Base-by-base conservation (phyloP, 2,329 filamentous ascomycete genomes). In the Fusarium heterosporum region DNA sequence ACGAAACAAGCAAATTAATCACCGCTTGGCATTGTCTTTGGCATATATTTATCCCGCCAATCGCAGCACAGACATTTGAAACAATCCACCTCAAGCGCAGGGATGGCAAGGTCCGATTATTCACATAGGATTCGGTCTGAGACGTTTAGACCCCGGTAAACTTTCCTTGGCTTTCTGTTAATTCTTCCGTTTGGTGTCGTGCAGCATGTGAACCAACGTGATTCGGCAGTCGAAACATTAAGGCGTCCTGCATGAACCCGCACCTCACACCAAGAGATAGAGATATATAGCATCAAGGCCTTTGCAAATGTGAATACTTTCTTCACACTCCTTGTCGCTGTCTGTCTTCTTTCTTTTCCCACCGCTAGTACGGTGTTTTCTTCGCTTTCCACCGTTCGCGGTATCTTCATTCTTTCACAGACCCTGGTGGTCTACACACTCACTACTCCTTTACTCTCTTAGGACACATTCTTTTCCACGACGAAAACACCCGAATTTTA, bases 401-500 rank as follows among this genome's bases (percentile, higher is more conserved):
- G 64, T 65, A 41, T 30, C 25, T 52, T 59, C 39, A 25, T 59
- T 66, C 65, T 54, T 68, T 69, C 45, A 40, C 30, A 43, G 56
- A 45, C 69, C 69, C 69, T 67, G 69, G 69, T 36, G 69, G 69
- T 71, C 64, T 19, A 12, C 30, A n/a, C 41, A 56, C 36, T 69
- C 66, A 41, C 62, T 69, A 12, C 47, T 55, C 50, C 19, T 32
- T 66, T 60, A 26, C 42, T 68, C 40, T 42, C 36, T 38, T 28
- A 34, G 29, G 30, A 28, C 22, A 43, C 54, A 12, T 32, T 68
- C 54, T 32, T 10, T 25, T n/a, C 29, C 6, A 16, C 34, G 16
- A 36, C 16, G 34, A 36, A 29, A 29, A 29, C 8, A 29, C 5
- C n/a, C 16, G 16, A 41, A 43, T 19, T 13, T 16, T 25, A 8